phyloP scores from a whole-genome alignment of 768 basidiomycete genomes.

The Leccinum variicolor region DNA sequence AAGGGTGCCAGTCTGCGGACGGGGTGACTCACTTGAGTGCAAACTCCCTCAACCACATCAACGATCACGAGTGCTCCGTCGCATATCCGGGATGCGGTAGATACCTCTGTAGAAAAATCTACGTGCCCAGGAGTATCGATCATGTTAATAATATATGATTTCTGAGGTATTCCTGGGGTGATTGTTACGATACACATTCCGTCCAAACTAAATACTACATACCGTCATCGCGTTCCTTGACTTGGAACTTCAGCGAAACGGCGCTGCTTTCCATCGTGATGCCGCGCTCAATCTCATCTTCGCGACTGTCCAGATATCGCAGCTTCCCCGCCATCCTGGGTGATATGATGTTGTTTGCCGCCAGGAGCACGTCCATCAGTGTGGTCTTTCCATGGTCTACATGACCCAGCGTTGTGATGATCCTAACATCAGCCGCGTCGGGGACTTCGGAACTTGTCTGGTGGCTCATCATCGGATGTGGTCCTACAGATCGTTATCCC shows the following conservation, averaged over 20 bases:
- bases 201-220: conserved; percentile 23
- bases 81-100: conserved; percentile 87
- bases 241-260: conserved; percentile 85
- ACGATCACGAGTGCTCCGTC: conserved; percentile 95
- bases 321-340: conserved; percentile 93
- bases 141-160: conserved; percentile 86
- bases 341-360: conserved; percentile 98
- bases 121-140: conserved; percentile 99
- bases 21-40: conserved; percentile 75
- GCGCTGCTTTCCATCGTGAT: conserved; percentile 99
- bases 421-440: conserved; percentile 54
- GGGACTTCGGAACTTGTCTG: conserved; percentile 16
- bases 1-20: not conserved
- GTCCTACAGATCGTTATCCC: not conserved
- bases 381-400: conserved; percentile 98
- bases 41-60: conserved; percentile 97
- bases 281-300: conserved; percentile 96
- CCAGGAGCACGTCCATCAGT: conserved; percentile 90
- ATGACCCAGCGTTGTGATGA: conserved; percentile 84
- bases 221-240: conserved; percentile 68
- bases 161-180: conserved; percentile 51
- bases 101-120: conserved; percentile 97
- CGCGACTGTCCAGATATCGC: conserved; percentile 90
- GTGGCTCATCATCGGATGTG: conserved; percentile 22
- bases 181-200: conserved; percentile 30